A percentile compares a stretch with the other conserved stretches of the same genome.
Conservation (phyloP, 2,329 filamentous ascomycete genomes). For the Ophiobolus disseminans region DNA sequence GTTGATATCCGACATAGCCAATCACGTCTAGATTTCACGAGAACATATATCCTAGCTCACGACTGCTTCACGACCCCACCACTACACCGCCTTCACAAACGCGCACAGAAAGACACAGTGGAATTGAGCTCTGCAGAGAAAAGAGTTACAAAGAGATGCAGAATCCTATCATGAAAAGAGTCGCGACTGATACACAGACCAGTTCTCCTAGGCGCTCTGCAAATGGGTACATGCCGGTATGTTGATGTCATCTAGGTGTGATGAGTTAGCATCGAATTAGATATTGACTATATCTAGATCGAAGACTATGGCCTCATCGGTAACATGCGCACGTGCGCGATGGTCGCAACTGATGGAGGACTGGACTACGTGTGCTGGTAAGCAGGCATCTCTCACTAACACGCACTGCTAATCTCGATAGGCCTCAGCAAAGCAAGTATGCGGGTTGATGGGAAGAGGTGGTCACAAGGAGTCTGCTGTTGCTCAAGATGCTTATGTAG, state of each 20-base stretch:
- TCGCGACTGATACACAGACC: slow-evolving; percentile 11
- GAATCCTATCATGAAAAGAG: slow-evolving; percentile 15
- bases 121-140: slow-evolving; percentile 15
- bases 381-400: slow-evolving; percentile 62
- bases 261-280: not conserved
- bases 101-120: slow-evolving; percentile 12
- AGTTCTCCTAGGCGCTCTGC: slow-evolving; percentile 26
- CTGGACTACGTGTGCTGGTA: slow-evolving; percentile 81
- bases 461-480: slow-evolving; percentile 73
- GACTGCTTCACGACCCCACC: slow-evolving; percentile 18
- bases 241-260: not conserved
- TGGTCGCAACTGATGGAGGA: slow-evolving; percentile 51
- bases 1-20: slow-evolving; percentile 7
- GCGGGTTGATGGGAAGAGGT: slow-evolving; percentile 76
- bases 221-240: slow-evolving; percentile 37
- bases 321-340: slow-evolving; percentile 75
- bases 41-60: slow-evolving; percentile 9
- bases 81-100: slow-evolving; percentile 11
- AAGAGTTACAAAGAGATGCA: slow-evolving; percentile 20
- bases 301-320: slow-evolving; percentile 83
- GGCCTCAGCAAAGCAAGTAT: slow-evolving; percentile 73
- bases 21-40: slow-evolving; percentile 17
- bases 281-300: slow-evolving; percentile 7
- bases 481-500: slow-evolving; percentile 79
- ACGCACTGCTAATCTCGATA: slow-evolving; percentile 80